Evolutionary conservation across 805 yeast genomes (phyloP).

Genomic region (Blastobotrys mokoenaii): DNA sequence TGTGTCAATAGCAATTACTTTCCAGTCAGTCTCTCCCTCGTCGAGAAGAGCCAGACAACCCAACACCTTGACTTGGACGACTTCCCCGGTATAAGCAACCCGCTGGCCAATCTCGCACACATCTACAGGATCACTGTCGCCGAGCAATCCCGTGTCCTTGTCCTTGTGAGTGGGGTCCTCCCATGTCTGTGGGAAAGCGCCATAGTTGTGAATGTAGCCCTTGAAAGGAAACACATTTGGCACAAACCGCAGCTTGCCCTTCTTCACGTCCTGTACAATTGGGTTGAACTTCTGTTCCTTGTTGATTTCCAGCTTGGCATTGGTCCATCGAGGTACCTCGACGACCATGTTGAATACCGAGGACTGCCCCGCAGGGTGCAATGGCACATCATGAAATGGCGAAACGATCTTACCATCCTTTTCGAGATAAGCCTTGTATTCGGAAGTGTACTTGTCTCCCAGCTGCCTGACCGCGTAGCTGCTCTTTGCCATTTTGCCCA

Average conservation of each 20-base stretch:
- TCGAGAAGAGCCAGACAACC: constrained; percentile 94
- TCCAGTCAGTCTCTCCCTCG: constrained; percentile 98
- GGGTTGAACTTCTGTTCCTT: constrained; percentile 57
- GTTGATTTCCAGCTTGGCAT: constrained; percentile 74
- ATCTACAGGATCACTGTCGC: constrained; percentile 95
- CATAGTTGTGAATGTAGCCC: constrained; percentile 83
- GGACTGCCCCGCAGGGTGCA: constrained; percentile 56
- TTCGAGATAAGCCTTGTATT: constrained; percentile 72
- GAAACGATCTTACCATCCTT: constrained; percentile 65
- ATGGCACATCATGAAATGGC: constrained; percentile 75
- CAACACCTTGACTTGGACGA: constrained; percentile 81
- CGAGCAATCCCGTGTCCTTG: constrained; percentile 44
- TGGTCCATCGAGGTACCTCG: constrained; percentile 88
- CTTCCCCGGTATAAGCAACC: constrained; percentile 54
- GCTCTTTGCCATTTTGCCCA: too few species aligned
- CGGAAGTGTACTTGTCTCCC: constrained; percentile 79
- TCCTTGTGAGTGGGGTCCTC: constrained; percentile 71
- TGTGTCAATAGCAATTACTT: constrained; percentile 61
- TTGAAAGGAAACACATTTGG: constrained; percentile 74
- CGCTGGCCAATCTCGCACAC: constrained; percentile 79
- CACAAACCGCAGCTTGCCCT: constrained; percentile 67
- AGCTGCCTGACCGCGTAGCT: constrained; percentile 61
- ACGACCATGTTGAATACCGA: constrained; percentile 68
- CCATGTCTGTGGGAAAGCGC: constrained; percentile 65
- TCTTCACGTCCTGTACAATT: constrained; percentile 69